Base-by-base conservation (phyloP, 2,329 filamentous ascomycete species). In the Diplodia seriata region DNA sequence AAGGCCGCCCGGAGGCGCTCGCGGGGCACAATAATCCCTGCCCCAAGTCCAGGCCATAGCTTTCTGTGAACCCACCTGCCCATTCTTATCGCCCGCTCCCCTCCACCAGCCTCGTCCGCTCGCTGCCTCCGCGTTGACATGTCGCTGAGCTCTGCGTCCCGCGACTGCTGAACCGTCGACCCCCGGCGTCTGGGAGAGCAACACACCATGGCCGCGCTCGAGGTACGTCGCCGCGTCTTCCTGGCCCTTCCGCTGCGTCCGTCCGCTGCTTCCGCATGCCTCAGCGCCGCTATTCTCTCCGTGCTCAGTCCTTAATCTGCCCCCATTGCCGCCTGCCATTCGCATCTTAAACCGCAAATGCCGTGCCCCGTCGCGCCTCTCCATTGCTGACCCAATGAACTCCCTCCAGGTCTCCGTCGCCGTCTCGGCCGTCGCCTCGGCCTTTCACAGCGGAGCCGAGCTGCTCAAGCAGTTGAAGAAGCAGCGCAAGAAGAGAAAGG, bases 401-500 rank as follows among this genome's bases (percentile, higher is more conserved):
- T 33, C 18, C n/a, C 29, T 54, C 14, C 56, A 81, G 75, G 79
- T 81, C 6, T 73, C 79, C 55, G 77, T 75, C 29, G 80, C 79
- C 61, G 78, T 82, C n/a, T 73, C 78, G n/a, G 78, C 80, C 9
- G 76, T 82, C 12, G 74, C 81, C 9, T 79, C 77, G 12, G 79
- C 80, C 8, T 82, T 82, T 70, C 78, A 81, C 69, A 77, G 74
- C n/a, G 79, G 75, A 18, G 76, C 79, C 36, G 79, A 81, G 33
- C 71, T 81, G 59, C 71, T 78, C 36, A 74, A 76, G 53, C 72
- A 74, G 23, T 73, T 81, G 69, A 76, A 76, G 69, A 75, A 77
- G 68, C 76, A 75, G 66, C 66, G 66, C 50, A 69, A 71, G 57
- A 74, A 74, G 33, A 72, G 72, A 36, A 72, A 74, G 20, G 72